Evolutionary conservation across 2,329 filamentous ascomycete species (phyloP).

Genomic region (Xylariaceae sp.): DNA sequence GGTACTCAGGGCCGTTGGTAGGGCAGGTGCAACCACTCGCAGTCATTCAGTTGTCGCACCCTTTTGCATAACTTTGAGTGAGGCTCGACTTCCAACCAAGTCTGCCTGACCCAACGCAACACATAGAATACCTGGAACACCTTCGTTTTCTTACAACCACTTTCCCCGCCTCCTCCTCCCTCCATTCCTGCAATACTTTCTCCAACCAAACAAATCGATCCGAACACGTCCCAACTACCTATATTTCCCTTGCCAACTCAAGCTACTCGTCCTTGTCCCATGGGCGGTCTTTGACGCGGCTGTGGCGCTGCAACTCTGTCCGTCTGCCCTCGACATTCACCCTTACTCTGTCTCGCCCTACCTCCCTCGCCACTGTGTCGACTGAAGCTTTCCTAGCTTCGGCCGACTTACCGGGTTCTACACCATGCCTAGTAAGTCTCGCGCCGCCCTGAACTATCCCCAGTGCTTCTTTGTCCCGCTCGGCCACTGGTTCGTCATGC

Average conservation of each 20-base stretch:
- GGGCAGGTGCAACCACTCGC: no score
- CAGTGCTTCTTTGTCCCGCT: background rate
- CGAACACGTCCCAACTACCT: background rate
- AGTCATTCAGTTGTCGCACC: background rate
- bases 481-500: background rate
- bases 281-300: constrained; percentile 13
- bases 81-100: constrained; percentile 13
- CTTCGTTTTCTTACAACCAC: background rate
- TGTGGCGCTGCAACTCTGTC: constrained; percentile 7
- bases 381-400: constrained; percentile 16
- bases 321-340: background rate
- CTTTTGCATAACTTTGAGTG: background rate
- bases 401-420: constrained; percentile 6
- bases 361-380: background rate
- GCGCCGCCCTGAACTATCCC: background rate
- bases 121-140: background rate
- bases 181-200: constrained; percentile 6
- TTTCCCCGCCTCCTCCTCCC: background rate
- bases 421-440: constrained; percentile 32
- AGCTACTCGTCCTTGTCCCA: constrained; percentile 5
- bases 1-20: no score
- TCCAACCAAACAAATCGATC: background rate
- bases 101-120: constrained; percentile 6
- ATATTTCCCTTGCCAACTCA: background rate
- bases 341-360: background rate